Evolutionary conservation across 2,329 filamentous ascomycete species (phyloP).

Genomic region (Alternaria sp.): DNA sequence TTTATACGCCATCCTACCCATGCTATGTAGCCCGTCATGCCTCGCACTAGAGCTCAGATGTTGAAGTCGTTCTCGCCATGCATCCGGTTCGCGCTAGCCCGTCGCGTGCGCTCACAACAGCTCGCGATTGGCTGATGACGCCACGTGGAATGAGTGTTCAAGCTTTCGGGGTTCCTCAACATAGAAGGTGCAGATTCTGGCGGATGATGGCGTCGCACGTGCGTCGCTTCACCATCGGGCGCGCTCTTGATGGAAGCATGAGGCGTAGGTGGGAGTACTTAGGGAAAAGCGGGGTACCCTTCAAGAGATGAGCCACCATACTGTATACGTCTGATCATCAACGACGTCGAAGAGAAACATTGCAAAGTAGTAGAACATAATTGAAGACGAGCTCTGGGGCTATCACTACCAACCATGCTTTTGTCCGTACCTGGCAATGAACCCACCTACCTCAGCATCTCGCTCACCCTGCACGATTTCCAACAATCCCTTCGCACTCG

Average conservation of each 20-base stretch:
- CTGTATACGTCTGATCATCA: background rate
- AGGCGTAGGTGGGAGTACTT: background rate
- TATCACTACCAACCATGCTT: constrained; percentile 29
- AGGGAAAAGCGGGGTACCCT: background rate
- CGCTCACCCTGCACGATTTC: constrained; percentile 45
- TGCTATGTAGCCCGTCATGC: constrained; percentile 2
- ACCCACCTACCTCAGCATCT: constrained; percentile 39
- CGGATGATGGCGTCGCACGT: background rate
- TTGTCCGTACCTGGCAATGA: constrained; percentile 36
- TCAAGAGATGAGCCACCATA: background rate
- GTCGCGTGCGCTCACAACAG: constrained; percentile 23
- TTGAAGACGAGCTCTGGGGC: no score
- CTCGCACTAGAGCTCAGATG: constrained; percentile 19
- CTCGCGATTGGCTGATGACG: constrained; percentile 22
- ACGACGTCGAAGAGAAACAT: background rate
- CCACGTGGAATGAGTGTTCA: background rate
- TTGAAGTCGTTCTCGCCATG: constrained; percentile 12
- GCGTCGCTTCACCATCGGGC: background rate
- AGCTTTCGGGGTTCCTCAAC: background rate
- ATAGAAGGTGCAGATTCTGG: background rate
- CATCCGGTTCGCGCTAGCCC: constrained; percentile 1
- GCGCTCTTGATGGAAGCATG: background rate
- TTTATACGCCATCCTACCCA: constrained; percentile 24
- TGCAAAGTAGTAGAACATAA: background rate
- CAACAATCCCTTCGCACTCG: constrained; percentile 44